Evolutionary conservation across 768 basidiomycete genomes (phyloP).

Genomic region (Chlorophyllum brunneum): DNA sequence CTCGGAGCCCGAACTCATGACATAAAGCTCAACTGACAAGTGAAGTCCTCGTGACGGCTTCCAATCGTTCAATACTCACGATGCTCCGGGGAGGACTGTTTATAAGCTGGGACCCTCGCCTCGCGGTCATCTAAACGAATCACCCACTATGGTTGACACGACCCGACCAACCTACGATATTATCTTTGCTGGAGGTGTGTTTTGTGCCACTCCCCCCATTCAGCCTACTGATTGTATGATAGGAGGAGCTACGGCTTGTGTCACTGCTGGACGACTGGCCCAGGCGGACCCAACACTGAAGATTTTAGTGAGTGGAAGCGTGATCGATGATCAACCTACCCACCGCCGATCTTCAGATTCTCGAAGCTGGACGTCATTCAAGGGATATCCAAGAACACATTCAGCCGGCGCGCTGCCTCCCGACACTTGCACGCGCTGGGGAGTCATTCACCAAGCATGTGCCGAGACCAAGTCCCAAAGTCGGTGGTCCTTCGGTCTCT

Average conservation of each 20-base stretch:
- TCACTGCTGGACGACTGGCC: conserved; percentile 52
- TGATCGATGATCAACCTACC: background rate
- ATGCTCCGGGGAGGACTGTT: background rate
- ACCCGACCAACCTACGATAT: conserved; percentile 32
- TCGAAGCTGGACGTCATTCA: conserved; percentile 57
- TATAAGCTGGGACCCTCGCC: background rate
- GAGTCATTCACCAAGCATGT: conserved; percentile 43
- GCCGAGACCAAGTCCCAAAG: conserved; percentile 36
- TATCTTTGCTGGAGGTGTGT: conserved; percentile 54
- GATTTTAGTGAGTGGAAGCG: conserved; percentile 39
- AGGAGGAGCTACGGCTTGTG: conserved; percentile 56
- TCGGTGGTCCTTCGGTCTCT: conserved; percentile 39
- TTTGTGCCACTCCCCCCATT: background rate
- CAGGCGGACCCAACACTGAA: conserved; percentile 49
- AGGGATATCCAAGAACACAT: conserved; percentile 40
- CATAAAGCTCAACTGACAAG: no score
- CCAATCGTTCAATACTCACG: no score
- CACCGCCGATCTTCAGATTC: conserved; percentile 26
- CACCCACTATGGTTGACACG: conserved; percentile 1
- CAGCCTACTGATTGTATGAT: background rate
- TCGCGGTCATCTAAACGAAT: background rate
- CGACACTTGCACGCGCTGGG: conserved; percentile 34
- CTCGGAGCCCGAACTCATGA: background rate
- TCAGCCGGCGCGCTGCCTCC: conserved; percentile 51
- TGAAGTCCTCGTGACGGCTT: no score